Conservation (phyloP, 768 basidiomycete genomes). For the Holtermanniella nyarrowii region DNA sequence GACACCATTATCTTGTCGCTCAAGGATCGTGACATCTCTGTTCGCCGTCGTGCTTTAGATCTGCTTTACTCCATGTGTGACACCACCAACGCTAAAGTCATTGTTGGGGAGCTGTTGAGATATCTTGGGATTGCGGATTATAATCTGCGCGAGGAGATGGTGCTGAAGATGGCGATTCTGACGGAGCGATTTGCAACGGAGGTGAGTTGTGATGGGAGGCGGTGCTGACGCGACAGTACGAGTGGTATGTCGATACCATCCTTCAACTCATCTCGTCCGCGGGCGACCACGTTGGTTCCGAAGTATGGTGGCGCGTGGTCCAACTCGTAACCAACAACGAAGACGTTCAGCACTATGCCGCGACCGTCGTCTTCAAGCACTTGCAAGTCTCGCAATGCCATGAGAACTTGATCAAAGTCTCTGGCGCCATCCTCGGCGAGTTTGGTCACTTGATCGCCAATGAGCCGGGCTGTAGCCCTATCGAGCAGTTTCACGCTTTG, state of each 20-base stretch:
- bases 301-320: constrained; percentile 98
- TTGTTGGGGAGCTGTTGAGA: constrained; percentile 86
- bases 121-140: constrained; percentile 97
- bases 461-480: constrained; percentile 80
- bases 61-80: constrained; percentile 99
- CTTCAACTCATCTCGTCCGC: constrained; percentile 90
- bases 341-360: constrained; percentile 92
- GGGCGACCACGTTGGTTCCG: constrained; percentile 96
- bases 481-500: constrained; percentile 83
- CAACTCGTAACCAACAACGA: constrained; percentile 98
- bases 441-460: constrained; percentile 97
- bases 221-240: constrained; percentile 49
- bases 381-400: constrained; percentile 69
- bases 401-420: constrained; percentile 71
- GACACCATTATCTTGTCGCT: constrained; percentile 87
- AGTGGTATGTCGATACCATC: constrained; percentile 99
- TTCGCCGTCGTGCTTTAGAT: constrained; percentile 85
- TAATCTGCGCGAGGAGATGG: constrained; percentile 94
- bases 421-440: constrained; percentile 93
- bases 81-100: constrained; percentile 85
- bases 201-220: constrained; percentile 12
- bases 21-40: constrained; percentile 94
- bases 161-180: constrained; percentile 92
- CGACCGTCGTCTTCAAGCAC: constrained; percentile 80
- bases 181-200: constrained; percentile 97